Evolutionary conservation across 805 yeast species (phyloP), one percentile per base, ranked within the genome.

Genomic region (Myxozyma monticola): DNA sequence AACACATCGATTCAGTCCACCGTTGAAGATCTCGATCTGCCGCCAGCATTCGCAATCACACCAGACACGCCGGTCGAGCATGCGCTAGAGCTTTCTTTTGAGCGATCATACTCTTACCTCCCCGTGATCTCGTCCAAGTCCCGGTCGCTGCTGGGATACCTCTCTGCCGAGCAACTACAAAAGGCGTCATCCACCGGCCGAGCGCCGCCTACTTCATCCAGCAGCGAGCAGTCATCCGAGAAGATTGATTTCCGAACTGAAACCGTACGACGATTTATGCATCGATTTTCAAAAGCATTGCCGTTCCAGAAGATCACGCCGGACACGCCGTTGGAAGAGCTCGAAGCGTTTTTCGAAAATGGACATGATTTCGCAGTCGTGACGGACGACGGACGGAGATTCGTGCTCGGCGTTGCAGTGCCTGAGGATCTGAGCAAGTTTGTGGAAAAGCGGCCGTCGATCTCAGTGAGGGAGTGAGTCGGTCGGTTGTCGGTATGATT

Each of bases 331-430:
- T 68, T 79, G 56, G 84, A 80, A 59, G 71, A 73, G 1, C 72
- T 79, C 56, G 79, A 79, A 18, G 60, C 54, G 30, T 80, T 79
- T 56, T 79, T 80, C 63, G 50, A 33, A 6, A 49, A 64, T 18
- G 81, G 78, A 15, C 68, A 73, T 52, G 77, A 71, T 55, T 77
- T 80, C 60, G 84, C 83, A 3, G 78, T 79, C n/a, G 42, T 79
- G 42, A 78, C 84, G 37, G 81, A 79, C 54, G 73, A 65, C 22
- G 73, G 73, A 40, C 75, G 79, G 4, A 71, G 71, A 55, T 74
- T 78, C 62, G 83, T 80, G 9, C 72, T 79, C 46, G 84, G 82
- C 4, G 83, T 79, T 15, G 83, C 80, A 25, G 78, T 81, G 1
- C 73, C 75, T 21, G 76, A 74, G 37, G 80, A 76, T 57, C 63